Evolutionary conservation across 108 stramenopile genomes (phyloP).

Genomic region (Epipyxis sp.): DNA sequence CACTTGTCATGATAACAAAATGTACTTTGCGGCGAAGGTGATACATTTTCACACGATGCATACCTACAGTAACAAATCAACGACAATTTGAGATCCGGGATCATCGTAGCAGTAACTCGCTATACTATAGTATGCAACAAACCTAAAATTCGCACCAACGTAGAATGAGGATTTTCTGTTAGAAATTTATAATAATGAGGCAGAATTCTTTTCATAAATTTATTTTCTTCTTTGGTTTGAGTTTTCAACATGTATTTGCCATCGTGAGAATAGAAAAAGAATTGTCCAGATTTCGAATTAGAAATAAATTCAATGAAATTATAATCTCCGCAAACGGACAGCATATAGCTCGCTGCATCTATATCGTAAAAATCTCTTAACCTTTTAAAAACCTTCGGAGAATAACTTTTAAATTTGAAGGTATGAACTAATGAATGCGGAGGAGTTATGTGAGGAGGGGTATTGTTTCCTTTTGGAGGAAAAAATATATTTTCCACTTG

Average conservation of each 20-base stretch:
- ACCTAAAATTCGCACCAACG: constrained; percentile 77
- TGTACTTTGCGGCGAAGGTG: constrained; percentile 83
- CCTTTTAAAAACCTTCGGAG: constrained; percentile 79
- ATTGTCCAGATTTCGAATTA: constrained; percentile 95
- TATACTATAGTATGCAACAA: too few species aligned
- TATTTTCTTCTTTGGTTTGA: constrained; percentile 92
- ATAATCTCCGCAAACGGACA: constrained; percentile 86
- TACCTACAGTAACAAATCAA: constrained; percentile 55
- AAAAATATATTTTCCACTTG: constrained; percentile 82
- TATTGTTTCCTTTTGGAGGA: constrained; percentile 68
- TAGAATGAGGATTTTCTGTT: constrained; percentile 79
- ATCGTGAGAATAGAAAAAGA: constrained; percentile 98
- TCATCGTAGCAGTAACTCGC: too few species aligned
- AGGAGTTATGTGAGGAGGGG: constrained; percentile 66
- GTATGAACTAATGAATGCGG: constrained; percentile 87
- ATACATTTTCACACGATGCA: constrained; percentile 94
- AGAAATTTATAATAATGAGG: constrained; percentile 94
- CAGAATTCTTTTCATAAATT: constrained; percentile 82
- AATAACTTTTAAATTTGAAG: constrained; percentile 99
- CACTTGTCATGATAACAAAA: constrained; percentile 88
- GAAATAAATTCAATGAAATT: constrained; percentile 98
- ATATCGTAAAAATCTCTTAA: constrained; percentile 81
- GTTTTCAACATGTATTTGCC: constrained; percentile 94
- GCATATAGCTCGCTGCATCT: constrained; percentile 83
- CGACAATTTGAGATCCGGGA: too few species aligned